A percentile compares a stretch with the other conserved stretches of the same genome.
These are phyloP conservation scores for Pleurotus sapidus DNA, from an alignment of 768 basidiomycete species.

Conservation along the genomic window DNA sequence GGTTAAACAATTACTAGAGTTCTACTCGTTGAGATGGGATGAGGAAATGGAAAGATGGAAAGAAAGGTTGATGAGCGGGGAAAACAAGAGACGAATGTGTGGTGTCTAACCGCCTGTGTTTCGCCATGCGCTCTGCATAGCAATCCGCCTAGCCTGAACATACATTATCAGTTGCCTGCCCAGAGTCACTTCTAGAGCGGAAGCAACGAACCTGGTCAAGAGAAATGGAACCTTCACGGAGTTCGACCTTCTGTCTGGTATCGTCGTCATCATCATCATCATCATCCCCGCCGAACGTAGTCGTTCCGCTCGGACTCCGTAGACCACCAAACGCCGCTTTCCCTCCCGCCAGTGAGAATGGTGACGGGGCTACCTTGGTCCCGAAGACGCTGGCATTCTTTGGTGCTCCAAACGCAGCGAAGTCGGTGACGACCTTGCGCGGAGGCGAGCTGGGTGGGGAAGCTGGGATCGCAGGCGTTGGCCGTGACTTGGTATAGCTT, in stretches of 20 bases:
- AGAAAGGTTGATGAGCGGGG: not conserved
- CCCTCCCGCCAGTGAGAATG: slow-evolving; percentile 75
- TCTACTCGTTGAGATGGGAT: not conserved
- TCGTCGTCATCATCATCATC: slow-evolving; percentile 71
- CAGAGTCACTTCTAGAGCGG: not conserved
- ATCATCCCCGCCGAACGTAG: slow-evolving; percentile 53
- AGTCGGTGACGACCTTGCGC: slow-evolving; percentile 86
- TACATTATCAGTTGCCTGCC: slow-evolving; percentile 8
- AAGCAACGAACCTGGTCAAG: slow-evolving; percentile 76
- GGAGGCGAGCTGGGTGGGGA: slow-evolving; percentile 66
- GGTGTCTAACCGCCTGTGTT: slow-evolving; percentile 49
- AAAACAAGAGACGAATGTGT: not conserved
- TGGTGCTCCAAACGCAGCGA: slow-evolving; percentile 81
- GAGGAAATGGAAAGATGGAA: not conserved
- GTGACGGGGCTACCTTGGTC: slow-evolving; percentile 78
- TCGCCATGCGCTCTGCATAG: slow-evolving; percentile 90
- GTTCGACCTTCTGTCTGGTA: slow-evolving; percentile 68
- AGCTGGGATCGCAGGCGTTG: slow-evolving; percentile 25
- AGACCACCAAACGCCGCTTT: slow-evolving; percentile 86
- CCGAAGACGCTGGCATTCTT: slow-evolving; percentile 77
- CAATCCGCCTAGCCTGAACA: slow-evolving; percentile 74
- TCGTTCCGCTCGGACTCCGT: slow-evolving; percentile 36
- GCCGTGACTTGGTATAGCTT: slow-evolving; percentile 33
- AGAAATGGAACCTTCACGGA: slow-evolving; percentile 83
- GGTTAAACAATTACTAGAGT: not conserved